Evolutionary conservation across 768 basidiomycete genomes (phyloP), one percentile per base, ranked within the genome.

Genomic region (Auriscalpium microsporum): DNA sequence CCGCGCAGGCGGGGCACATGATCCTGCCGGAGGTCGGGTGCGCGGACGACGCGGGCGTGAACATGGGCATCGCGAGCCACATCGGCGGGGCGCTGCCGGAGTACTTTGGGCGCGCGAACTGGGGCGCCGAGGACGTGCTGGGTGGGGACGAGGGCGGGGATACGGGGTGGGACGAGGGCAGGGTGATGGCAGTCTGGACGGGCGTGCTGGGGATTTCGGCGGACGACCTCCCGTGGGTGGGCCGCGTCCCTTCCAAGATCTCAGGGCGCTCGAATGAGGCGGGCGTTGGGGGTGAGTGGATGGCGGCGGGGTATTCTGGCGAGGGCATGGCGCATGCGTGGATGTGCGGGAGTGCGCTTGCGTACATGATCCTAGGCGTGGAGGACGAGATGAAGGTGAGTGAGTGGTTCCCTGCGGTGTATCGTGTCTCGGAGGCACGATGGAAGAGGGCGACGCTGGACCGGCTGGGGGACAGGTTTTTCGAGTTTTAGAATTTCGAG

Each of bases 321-420:
- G 86, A 89, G 59, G 86, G 86, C 1, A 86, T 87, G 86, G 79
- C 78, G 4, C 78, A 85, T 58, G 84, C 82, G 0, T 86, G 84
- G 83, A 64, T 82, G 65, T 75, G 81, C 54, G 78, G 80, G 4
- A 74, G 75, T 54, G 82, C 80, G 8, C 65, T 86, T 17, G 84
- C 81, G 10, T 60, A 71, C 52, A 84, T 85, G 84, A 70, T 89
- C 4, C 67, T 82, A 4, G 77, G 72, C 3, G 50, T 68, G 13
- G 75, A 76, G 38, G 58, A 54, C 47, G 67, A 67, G 48, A 65
- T 63, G 7, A 59, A 64, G 34, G 59, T 73, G 16, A 53, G 17
- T 23, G 71, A 67, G 19, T 81, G 76, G 75, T 73, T 86, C 56
- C 84, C 84, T 3, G 70, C 73, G 17, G 70, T 73, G 4, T 73